phyloP scores from a whole-genome alignment of 2,329 filamentous ascomycete species.

The Colletotrichum endophyticum region DNA sequence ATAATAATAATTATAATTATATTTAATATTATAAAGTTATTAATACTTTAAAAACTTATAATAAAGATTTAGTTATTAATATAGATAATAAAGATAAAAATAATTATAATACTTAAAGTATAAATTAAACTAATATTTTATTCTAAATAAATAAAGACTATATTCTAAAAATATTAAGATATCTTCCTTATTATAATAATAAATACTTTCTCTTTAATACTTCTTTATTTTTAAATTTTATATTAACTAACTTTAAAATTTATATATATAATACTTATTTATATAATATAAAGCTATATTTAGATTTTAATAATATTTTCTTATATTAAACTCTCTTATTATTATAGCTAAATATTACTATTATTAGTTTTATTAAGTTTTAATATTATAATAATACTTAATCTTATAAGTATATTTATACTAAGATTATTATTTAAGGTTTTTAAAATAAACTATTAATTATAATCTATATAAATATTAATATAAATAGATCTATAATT shows the following conservation, averaged over 20 bases:
- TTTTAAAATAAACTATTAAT: background rate
- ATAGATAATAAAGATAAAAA: background rate
- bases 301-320: too few relatives aligned
- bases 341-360: too few relatives aligned
- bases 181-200: background rate
- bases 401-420: background rate
- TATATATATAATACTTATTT: background rate
- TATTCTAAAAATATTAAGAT: background rate
- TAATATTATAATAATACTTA: too few relatives aligned
- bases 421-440: background rate
- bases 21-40: too few relatives aligned
- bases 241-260: background rate
- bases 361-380: too few relatives aligned
- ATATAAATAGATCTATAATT: background rate
- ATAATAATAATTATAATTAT: too few relatives aligned
- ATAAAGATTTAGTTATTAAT: too few relatives aligned
- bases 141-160: background rate
- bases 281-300: background rate
- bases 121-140: background rate
- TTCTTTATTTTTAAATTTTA: background rate
- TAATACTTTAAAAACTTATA: too few relatives aligned
- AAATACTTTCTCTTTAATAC: background rate
- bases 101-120: background rate
- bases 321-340: too few relatives aligned
- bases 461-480: background rate